These are phyloP conservation scores for Stagonosporopsis rhizophila DNA, from an alignment of 2,329 filamentous ascomycete genomes.

Conservation along the genomic window DNA sequence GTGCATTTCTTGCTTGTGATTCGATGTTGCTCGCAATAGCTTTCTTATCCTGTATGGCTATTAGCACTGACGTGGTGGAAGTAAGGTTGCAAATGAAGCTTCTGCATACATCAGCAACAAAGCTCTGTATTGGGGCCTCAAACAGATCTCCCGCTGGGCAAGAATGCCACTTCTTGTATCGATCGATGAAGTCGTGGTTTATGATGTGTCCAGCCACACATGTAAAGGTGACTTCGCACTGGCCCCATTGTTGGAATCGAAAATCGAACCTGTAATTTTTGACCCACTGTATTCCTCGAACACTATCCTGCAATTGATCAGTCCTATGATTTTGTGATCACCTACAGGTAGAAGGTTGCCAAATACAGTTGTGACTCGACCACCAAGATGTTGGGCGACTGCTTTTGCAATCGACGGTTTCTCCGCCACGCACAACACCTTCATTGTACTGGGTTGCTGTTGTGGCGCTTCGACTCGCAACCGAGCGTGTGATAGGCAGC, in stretches of 20 bases:
- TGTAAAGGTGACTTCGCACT: slow-evolving; percentile 89
- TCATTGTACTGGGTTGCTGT: slow-evolving; percentile 33
- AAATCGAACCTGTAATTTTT: slow-evolving; percentile 96
- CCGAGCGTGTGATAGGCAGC: not conserved
- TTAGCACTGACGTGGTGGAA: slow-evolving; percentile 17
- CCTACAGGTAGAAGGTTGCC: not conserved
- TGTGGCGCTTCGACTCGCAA: slow-evolving; percentile 16
- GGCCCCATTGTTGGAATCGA: slow-evolving; percentile 84
- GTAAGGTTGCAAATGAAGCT: not conserved
- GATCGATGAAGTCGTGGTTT: slow-evolving; percentile 74
- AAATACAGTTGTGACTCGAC: slow-evolving; percentile 73
- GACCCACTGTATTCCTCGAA: slow-evolving; percentile 65
- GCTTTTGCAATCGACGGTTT: slow-evolving; percentile 97
- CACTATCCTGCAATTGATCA: slow-evolving; percentile 18
- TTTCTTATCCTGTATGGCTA: slow-evolving; percentile 70
- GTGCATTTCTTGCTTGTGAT: slow-evolving; percentile 74
- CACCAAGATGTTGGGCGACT: slow-evolving; percentile 86
- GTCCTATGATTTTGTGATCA: not conserved
- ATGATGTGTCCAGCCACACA: slow-evolving; percentile 90
- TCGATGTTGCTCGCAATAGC: slow-evolving; percentile 85
- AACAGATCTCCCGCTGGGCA: slow-evolving; percentile 83
- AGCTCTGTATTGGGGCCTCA: slow-evolving; percentile 75
- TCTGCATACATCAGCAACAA: slow-evolving; percentile 67
- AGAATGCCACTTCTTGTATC: slow-evolving; percentile 80
- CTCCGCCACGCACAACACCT: slow-evolving; percentile 78